These are phyloP conservation scores for Venturia pyrina DNA, from an alignment of 2,329 filamentous ascomycete species.

Conservation along the genomic window DNA sequence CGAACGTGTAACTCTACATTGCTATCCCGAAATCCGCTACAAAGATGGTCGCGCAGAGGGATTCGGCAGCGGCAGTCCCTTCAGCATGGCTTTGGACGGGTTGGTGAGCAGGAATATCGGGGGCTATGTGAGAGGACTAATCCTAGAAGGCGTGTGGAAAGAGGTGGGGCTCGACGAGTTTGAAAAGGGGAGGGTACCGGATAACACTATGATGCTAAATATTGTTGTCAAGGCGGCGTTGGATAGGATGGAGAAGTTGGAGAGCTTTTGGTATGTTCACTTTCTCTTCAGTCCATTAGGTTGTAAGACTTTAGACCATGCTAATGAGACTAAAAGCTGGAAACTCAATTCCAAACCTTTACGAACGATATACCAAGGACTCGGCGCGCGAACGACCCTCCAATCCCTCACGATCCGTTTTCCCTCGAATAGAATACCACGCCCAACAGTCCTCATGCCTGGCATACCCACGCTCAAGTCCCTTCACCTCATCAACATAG, in stretches of 20 bases:
- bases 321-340: constrained; percentile 34
- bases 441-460: constrained; percentile 46
- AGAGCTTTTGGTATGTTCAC: constrained; percentile 39
- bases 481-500: constrained; percentile 48
- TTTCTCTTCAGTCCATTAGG: neutral
- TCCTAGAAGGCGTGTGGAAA: constrained; percentile 46
- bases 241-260: constrained; percentile 47
- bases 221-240: constrained; percentile 48
- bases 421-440: constrained; percentile 44
- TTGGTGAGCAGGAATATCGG: constrained; percentile 47
- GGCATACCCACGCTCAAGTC: constrained; percentile 44
- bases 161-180: constrained; percentile 49
- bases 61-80: constrained; percentile 52
- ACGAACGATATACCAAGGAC: constrained; percentile 47
- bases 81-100: constrained; percentile 53
- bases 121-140: constrained; percentile 42
- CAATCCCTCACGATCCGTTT: constrained; percentile 46
- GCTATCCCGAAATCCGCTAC: constrained; percentile 50
- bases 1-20: constrained; percentile 44
- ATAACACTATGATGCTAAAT: constrained; percentile 54
- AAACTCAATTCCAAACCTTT: constrained; percentile 51
- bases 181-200: constrained; percentile 49
- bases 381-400: constrained; percentile 40
- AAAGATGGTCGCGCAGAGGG: constrained; percentile 48
- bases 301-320: neutral